Base-by-base conservation (phyloP, 441 rosid genomes). In the Populus hybrid region DNA sequence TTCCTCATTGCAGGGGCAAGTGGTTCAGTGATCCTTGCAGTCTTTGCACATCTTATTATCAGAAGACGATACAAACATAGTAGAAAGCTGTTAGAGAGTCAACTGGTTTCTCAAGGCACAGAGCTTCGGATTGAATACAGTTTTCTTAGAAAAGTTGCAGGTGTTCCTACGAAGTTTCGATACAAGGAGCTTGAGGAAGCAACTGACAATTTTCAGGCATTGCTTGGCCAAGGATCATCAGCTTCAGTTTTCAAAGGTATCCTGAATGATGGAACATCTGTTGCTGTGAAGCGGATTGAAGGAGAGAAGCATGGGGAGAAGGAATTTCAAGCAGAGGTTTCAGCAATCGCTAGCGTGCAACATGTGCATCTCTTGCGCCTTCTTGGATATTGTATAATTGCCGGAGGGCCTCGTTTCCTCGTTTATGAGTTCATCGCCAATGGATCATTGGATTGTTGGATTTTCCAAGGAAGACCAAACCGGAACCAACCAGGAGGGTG, bases 41-140 rank as follows among this genome's bases (percentile, higher is more conserved):
- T 93, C 72, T 28, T 90, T 32, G 82, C 85, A 9, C 89, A 81
- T 28, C 73, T 89, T 7, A 0, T 82, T 0, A 83, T 93, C 78
- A 80, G 91, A 11, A 63, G 63, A 38, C 89, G 83, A 35, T 88
- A 90, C 87, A 83, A 87, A 61, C 80, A 65, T 42, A 79, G 89
- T 53, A 82, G 91, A 16, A 83, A 70, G 64, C 38, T 88, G 30
- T 71, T 94, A 26, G 92, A 82, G 59, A 85, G 84, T 0, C 84
- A 79, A 38, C 57, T 86, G 67, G 84, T 53, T 20, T 83, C 94
- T 0, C 93, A 90, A 85, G 93, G 94, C 10, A 76, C 77, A 63
- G 98, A 91, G 90, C 92, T 93, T 18, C 85, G 91, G 63, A 85
- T 90, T 14, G 97, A 94, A 78, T 94, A 91, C 79, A 94, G 95